phyloP scores from a whole-genome alignment of 371 early-diverging fungal species.

The Rozella allomycis region DNA sequence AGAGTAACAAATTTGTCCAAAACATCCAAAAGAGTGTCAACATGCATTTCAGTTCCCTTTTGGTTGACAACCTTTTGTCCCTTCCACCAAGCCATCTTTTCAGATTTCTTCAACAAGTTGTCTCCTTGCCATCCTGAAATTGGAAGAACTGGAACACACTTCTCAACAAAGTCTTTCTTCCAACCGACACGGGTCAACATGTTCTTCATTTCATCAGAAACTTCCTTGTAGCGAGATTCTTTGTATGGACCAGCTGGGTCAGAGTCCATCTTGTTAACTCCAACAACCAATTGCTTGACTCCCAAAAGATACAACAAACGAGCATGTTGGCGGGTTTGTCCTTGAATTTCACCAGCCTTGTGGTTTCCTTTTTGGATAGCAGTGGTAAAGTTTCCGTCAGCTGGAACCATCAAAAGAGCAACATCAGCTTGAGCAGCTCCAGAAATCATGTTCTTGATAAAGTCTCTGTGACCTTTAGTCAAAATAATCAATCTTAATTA shows the following conservation, averaged over 20 bases:
- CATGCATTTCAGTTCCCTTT: too few relatives aligned
- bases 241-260: conserved; percentile 55
- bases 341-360: conserved; percentile 96
- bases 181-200: too few relatives aligned
- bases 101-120: conserved; percentile 83
- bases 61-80: conserved; percentile 64
- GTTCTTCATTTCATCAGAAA: too few relatives aligned
- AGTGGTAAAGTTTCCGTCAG: conserved; percentile 65
- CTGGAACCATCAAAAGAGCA: conserved; percentile 90
- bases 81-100: conserved; percentile 90
- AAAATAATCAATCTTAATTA: too few relatives aligned
- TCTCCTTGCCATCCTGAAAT: conserved; percentile 94
- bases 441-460: conserved; percentile 98
- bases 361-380: conserved; percentile 98
- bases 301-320: conserved; percentile 90
- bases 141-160: conserved; percentile 78
- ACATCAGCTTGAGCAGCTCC: conserved; percentile 90
- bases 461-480: conserved; percentile 98
- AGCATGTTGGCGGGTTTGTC: conserved; percentile 99
- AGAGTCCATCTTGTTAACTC: conserved; percentile 98
- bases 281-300: conserved; percentile 90
- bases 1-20: conserved; percentile 80
- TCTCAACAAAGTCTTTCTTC: too few relatives aligned
- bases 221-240: conserved; percentile 51
- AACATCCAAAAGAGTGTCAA: conserved; percentile 82